These are phyloP conservation scores for Alternaria brassicicola DNA, from an alignment of 2,329 filamentous ascomycete genomes.

Conservation along the genomic window DNA sequence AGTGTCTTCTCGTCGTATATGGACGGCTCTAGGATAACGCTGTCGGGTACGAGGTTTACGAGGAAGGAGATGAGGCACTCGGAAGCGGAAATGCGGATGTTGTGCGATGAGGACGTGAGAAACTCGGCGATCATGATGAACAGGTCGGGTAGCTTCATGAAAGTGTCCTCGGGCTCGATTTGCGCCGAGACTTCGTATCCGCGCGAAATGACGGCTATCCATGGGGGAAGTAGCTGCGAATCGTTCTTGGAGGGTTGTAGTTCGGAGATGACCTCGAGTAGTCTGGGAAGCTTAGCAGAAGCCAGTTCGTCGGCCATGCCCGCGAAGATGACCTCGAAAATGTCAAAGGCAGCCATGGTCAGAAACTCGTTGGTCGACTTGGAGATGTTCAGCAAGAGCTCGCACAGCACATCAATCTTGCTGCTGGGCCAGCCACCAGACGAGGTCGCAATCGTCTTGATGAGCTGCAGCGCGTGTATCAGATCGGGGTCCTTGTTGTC, in stretches of 20 bases:
- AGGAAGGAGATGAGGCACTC: slow-evolving; percentile 95
- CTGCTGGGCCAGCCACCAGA: slow-evolving; percentile 95
- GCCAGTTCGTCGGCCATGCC: slow-evolving; percentile 88
- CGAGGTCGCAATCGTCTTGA: slow-evolving; percentile 85
- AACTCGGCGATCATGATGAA: slow-evolving; percentile 82
- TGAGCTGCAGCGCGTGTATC: slow-evolving; percentile 89
- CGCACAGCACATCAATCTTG: slow-evolving; percentile 91
- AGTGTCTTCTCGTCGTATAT: slow-evolving; percentile 90
- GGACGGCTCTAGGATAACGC: slow-evolving; percentile 84
- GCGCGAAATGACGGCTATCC: slow-evolving; percentile 93
- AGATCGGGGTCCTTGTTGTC: slow-evolving; percentile 77
- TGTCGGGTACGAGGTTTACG: slow-evolving; percentile 83
- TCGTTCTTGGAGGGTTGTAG: slow-evolving; percentile 91
- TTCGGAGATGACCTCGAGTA: slow-evolving; percentile 91
- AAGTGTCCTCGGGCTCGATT: slow-evolving; percentile 86
- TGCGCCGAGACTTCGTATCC: slow-evolving; percentile 94
- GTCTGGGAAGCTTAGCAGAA: slow-evolving; percentile 83
- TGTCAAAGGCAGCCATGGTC: slow-evolving; percentile 94
- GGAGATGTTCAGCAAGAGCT: slow-evolving; percentile 86
- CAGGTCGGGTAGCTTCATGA: slow-evolving; percentile 83
- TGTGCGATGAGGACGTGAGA: slow-evolving; percentile 84
- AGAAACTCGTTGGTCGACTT: slow-evolving; percentile 92
- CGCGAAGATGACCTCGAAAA: slow-evolving; percentile 96
- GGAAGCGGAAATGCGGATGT: slow-evolving; percentile 91
- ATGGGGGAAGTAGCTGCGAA: slow-evolving; percentile 90